Evolutionary conservation across 1,284 basidiomycete species (phyloP).

Genomic region (Mycosarcoma mackinlayi): DNA sequence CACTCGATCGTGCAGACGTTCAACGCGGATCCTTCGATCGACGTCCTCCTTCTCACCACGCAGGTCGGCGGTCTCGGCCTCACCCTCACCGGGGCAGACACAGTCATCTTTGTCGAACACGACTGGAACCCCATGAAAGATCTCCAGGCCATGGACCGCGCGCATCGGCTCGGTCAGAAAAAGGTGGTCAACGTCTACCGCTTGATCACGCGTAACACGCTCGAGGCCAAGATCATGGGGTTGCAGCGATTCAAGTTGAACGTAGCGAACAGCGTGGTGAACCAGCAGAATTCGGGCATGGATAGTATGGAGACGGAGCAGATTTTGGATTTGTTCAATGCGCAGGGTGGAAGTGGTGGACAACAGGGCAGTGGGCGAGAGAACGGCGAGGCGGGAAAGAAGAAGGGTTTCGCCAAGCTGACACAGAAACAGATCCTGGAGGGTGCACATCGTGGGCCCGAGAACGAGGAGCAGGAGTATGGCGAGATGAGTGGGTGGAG

Average conservation of each 20-base stretch:
- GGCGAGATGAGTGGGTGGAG: constrained; percentile 57
- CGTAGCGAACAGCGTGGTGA: constrained; percentile 95
- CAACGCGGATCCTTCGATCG: constrained; percentile 96
- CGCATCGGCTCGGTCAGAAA: constrained; percentile 97
- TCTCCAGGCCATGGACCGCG: constrained; percentile 98
- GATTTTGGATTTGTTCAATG: constrained; percentile 89
- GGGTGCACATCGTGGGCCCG: constrained; percentile 64
- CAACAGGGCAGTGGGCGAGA: background rate
- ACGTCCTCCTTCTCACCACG: constrained; percentile 93
- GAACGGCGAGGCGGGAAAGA: constrained; percentile 5
- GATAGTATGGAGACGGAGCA: constrained; percentile 96
- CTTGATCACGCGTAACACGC: constrained; percentile 92
- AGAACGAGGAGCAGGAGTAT: constrained; percentile 67
- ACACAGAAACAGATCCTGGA: constrained; percentile 70
- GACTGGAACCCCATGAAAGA: constrained; percentile 99
- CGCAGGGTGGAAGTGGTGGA: constrained; percentile 7
- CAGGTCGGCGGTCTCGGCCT: constrained; percentile 95
- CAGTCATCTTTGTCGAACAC: constrained; percentile 99
- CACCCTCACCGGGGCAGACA: constrained; percentile 97
- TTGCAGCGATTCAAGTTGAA: constrained; percentile 97
- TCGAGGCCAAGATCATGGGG: constrained; percentile 99
- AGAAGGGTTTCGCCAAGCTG: constrained; percentile 54
- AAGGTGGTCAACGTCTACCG: constrained; percentile 99
- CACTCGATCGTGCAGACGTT: constrained; percentile 89
- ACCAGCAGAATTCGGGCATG: constrained; percentile 93